A percentile compares a stretch with the other conserved stretches of the same genome.
phyloP scores from a whole-genome alignment of 305 asterid genomes.

The Fraxinus ornus region DNA sequence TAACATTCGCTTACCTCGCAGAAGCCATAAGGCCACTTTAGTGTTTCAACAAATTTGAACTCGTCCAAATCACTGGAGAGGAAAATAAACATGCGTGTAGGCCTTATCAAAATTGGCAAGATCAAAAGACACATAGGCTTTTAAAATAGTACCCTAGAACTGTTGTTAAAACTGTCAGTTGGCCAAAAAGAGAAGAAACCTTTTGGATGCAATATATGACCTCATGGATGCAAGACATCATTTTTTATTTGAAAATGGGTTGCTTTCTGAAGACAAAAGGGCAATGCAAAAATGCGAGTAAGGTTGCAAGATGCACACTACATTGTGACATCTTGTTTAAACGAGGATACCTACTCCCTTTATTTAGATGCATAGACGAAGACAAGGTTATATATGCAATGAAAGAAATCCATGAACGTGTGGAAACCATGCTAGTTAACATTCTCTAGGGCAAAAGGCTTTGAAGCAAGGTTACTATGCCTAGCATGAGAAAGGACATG shows the following conservation, averaged over 20 bases:
- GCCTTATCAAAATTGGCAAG: not conserved
- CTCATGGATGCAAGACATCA: not conserved
- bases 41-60: not conserved
- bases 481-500: too few relatives aligned
- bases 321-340: too few relatives aligned
- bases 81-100: not conserved
- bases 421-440: too few relatives aligned
- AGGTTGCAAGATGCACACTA: not conserved
- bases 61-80: not conserved
- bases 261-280: not conserved
- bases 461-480: too few relatives aligned
- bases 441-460: too few relatives aligned
- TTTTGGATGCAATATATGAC: not conserved
- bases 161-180: too few relatives aligned
- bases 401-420: too few relatives aligned
- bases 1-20: not conserved
- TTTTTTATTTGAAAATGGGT: not conserved
- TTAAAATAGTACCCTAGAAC: not conserved
- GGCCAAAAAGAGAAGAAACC: not conserved
- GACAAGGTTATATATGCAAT: too few relatives aligned
- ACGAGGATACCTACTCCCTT: not conserved
- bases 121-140: not conserved
- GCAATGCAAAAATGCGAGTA: not conserved
- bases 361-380: not conserved
- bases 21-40: not conserved